phyloP scores from a whole-genome alignment of 1,284 basidiomycete species.

The Entoloma clypeatum region DNA sequence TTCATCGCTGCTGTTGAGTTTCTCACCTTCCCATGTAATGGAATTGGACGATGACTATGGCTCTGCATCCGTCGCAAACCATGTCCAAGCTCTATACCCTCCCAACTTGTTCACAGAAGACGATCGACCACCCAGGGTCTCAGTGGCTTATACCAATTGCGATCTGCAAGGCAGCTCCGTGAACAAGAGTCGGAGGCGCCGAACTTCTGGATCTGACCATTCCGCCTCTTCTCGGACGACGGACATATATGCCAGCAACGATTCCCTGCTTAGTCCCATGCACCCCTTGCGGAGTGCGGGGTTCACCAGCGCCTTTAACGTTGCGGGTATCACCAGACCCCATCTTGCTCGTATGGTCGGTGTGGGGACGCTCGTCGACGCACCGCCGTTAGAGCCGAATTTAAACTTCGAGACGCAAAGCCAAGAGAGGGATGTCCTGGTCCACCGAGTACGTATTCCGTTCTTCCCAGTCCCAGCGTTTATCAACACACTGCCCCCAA shows the following conservation, averaged over 20 bases:
- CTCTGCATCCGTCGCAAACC: conserved; percentile 9
- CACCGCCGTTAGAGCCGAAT: conserved; percentile 20
- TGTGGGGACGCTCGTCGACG: conserved; percentile 30
- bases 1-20: neutral
- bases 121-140: conserved; percentile 23
- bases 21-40: conserved; percentile 13
- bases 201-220: too few species aligned
- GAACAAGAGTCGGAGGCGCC: too few species aligned
- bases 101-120: conserved; percentile 32
- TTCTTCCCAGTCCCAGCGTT: neutral
- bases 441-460: conserved; percentile 46
- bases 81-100: conserved; percentile 16
- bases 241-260: too few species aligned
- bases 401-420: conserved; percentile 16
- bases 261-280: too few species aligned
- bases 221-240: too few species aligned
- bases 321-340: conserved; percentile 41
- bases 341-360: conserved; percentile 39
- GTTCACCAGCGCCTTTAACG: conserved; percentile 28
- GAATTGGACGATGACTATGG: conserved; percentile 13
- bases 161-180: too few species aligned
- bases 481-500: conserved; percentile 24
- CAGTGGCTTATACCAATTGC: conserved; percentile 5
- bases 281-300: conserved; percentile 34
- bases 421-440: conserved; percentile 47